Evolutionary conservation across 1,284 basidiomycete species (phyloP).

Genomic region (Malassezia sympodialis): DNA sequence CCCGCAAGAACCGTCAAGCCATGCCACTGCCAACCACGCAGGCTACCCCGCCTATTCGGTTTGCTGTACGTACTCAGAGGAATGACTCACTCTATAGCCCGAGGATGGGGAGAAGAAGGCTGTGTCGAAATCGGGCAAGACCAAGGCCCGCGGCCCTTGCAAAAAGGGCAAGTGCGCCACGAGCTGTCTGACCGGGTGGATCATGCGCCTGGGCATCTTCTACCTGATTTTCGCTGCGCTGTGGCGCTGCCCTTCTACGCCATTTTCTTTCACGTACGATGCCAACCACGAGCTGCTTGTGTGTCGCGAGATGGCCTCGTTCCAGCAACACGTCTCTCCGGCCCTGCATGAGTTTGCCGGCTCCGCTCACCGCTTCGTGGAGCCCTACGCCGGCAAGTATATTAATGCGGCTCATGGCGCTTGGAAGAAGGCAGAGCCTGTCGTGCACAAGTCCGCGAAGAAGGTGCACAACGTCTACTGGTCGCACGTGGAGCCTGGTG

Average conservation of each 20-base stretch:
- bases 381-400: constrained; percentile 28
- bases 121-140: neutral
- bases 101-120: constrained; percentile 2
- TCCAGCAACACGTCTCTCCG: constrained; percentile 30
- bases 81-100: neutral
- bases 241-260: constrained; percentile 35
- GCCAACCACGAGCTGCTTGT: constrained; percentile 29
- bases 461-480: constrained; percentile 29
- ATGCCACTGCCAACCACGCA: neutral
- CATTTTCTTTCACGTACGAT: constrained; percentile 37
- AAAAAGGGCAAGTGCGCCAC: neutral
- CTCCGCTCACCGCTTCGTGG: constrained; percentile 20
- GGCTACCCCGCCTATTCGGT: constrained; percentile 17
- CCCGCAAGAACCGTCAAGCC: constrained; percentile 4
- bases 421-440: constrained; percentile 25
- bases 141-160: neutral
- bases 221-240: constrained; percentile 25
- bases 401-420: constrained; percentile 17
- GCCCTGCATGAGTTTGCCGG: constrained; percentile 25
- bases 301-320: constrained; percentile 35
- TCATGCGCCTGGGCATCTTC: constrained; percentile 8
- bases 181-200: neutral
- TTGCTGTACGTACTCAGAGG: constrained; percentile 13
- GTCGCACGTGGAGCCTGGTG: constrained; percentile 33
- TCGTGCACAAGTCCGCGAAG: constrained; percentile 23